phyloP scores from a whole-genome alignment of 805 yeast species.

The Hanseniaspora taiwanica region DNA sequence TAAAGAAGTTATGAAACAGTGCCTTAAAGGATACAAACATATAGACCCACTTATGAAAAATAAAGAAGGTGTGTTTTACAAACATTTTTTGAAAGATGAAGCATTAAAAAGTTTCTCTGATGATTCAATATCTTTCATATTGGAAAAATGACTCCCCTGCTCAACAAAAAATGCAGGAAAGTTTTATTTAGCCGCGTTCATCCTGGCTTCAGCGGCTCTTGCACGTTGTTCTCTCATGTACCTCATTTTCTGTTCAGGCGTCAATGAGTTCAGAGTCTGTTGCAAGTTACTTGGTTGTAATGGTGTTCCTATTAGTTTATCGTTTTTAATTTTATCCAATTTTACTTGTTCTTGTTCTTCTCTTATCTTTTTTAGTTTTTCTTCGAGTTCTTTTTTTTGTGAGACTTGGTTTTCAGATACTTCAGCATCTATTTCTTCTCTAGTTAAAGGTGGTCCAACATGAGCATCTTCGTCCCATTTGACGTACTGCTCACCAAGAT shows the following conservation, averaged over 20 bases:
- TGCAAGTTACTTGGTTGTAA: constrained; percentile 18
- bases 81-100: constrained; percentile 2
- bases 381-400: constrained; percentile 30
- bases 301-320: constrained; percentile 12
- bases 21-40: constrained; percentile 52
- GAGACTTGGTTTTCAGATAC: constrained; percentile 28
- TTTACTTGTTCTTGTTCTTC: constrained; percentile 16
- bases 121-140: constrained; percentile 2
- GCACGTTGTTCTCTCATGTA: constrained; percentile 92
- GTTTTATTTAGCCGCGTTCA: constrained; percentile 23
- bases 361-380: constrained; percentile 18
- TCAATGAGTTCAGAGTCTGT: constrained; percentile 44
- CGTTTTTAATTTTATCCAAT: constrained; percentile 14
- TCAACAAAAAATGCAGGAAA: constrained; percentile 1
- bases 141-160: constrained; percentile 18
- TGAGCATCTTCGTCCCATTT: constrained; percentile 53
- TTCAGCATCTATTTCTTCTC: constrained; percentile 39
- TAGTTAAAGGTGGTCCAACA: constrained; percentile 45
- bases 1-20: constrained; percentile 36
- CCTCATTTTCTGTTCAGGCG: constrained; percentile 60
- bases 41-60: constrained; percentile 31
- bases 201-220: constrained; percentile 87
- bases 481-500: constrained; percentile 54
- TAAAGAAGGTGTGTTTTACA: constrained; percentile 3
- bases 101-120: constrained; percentile 3